phyloP scores from a whole-genome alignment of 352 stramenopile species.

The Phytopythium sindhum region DNA sequence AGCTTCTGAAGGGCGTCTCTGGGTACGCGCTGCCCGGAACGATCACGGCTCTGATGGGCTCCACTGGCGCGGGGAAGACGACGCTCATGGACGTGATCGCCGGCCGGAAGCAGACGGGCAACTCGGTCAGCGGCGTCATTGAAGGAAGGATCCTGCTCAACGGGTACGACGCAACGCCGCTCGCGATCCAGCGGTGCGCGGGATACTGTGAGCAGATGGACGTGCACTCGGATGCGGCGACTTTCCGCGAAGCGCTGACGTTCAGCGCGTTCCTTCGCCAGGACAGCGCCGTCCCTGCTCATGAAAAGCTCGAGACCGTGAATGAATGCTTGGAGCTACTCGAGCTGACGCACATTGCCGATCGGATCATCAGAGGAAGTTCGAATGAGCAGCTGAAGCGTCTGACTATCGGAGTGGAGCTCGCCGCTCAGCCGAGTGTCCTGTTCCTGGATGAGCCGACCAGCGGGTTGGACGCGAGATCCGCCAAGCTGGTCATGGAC shows the following conservation, averaged over 20 bases:
- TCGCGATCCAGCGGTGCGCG: slow-evolving; percentile 25
- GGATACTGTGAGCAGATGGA: slow-evolving; percentile 78
- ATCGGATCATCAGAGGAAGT: slow-evolving; percentile 31
- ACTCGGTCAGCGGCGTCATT: slow-evolving; percentile 1
- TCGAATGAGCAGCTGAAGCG: slow-evolving; percentile 40
- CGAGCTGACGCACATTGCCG: slow-evolving; percentile 20
- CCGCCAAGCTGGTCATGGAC: slow-evolving; percentile 84
- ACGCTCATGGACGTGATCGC: slow-evolving; percentile 91
- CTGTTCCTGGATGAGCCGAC: slow-evolving; percentile 89
- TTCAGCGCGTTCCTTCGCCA: slow-evolving; percentile 83
- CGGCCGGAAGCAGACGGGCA: slow-evolving; percentile 49
- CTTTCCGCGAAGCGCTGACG: slow-evolving; percentile 81
- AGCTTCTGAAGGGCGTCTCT: slow-evolving; percentile 56
- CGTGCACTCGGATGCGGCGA: slow-evolving; percentile 77
- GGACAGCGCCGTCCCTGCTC: slow-evolving; percentile 15
- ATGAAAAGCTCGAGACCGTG: slow-evolving; percentile 24
- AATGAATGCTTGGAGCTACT: slow-evolving; percentile 33
- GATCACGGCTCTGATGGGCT: slow-evolving; percentile 85
- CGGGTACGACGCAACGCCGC: slow-evolving; percentile 12
- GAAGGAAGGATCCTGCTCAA: slow-evolving; percentile 26
- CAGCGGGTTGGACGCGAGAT: slow-evolving; percentile 83
- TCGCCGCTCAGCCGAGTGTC: slow-evolving; percentile 75
- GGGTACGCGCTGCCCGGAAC: slow-evolving; percentile 59
- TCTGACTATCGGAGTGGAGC: slow-evolving; percentile 79
- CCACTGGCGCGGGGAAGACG: slow-evolving; percentile 63